phyloP scores from a whole-genome alignment of 176 grass and related monocot species.

The Oryza longistaminata region DNA sequence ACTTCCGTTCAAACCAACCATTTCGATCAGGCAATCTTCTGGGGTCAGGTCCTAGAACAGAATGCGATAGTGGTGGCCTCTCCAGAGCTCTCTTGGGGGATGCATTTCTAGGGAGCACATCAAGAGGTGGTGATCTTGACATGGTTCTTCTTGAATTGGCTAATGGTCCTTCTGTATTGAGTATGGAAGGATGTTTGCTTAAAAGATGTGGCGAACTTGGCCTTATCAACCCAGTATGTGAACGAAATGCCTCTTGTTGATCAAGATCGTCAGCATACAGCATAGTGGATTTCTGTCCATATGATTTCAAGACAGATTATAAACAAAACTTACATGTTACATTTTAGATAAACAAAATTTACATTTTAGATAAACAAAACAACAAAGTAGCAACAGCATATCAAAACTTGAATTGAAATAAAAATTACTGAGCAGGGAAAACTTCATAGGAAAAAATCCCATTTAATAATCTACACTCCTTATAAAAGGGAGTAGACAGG shows the following conservation, averaged over 20 bases:
- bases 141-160: slow-evolving; percentile 55
- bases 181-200: too few relatives aligned
- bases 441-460: background rate
- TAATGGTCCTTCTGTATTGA: slow-evolving; percentile 20
- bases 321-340: slow-evolving; percentile 21
- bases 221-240: slow-evolving; percentile 18
- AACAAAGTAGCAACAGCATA: background rate
- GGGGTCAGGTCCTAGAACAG: slow-evolving; percentile 44
- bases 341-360: too few relatives aligned
- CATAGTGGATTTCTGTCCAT: slow-evolving; percentile 46
- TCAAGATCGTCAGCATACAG: slow-evolving; percentile 55
- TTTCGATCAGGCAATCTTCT: slow-evolving; percentile 56
- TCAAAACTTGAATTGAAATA: slow-evolving; percentile 9
- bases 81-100: slow-evolving; percentile 52
- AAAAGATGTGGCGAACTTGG: too few relatives aligned
- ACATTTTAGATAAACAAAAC: background rate
- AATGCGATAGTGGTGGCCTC: slow-evolving; percentile 54
- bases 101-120: slow-evolving; percentile 45
- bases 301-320: slow-evolving; percentile 40
- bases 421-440: background rate
- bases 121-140: slow-evolving; percentile 67
- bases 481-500: too few relatives aligned
- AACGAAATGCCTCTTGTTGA: slow-evolving; percentile 50
- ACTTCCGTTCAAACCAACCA: slow-evolving; percentile 41
- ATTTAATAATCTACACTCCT: too few relatives aligned